phyloP scores from a whole-genome alignment of 352 stramenopile genomes.

The Pythium biforme region DNA sequence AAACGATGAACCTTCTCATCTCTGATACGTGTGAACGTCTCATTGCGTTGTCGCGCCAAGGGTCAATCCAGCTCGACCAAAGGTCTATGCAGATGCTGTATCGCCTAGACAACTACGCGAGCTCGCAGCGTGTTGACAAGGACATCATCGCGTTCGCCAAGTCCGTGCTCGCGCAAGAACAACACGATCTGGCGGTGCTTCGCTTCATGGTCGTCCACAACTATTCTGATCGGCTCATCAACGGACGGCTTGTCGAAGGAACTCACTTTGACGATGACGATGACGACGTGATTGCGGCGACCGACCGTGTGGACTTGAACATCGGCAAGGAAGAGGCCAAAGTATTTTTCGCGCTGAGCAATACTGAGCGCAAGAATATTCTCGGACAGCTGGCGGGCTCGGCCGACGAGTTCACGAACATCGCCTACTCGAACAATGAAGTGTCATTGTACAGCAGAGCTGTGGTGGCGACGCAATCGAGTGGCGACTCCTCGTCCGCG shows the following conservation, averaged over 20 bases:
- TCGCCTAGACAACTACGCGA: conserved; percentile 61
- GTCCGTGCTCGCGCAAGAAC: conserved; percentile 31
- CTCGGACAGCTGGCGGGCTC: conserved; percentile 50
- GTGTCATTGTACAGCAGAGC: conserved; percentile 56
- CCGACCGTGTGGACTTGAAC: conserved; percentile 58
- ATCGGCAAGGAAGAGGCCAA: conserved; percentile 40
- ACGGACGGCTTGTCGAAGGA: conserved; percentile 29
- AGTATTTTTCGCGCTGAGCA: conserved; percentile 42
- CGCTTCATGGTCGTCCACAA: conserved; percentile 80
- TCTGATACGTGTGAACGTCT: conserved; percentile 72
- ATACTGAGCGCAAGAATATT: conserved; percentile 44
- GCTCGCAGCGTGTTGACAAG: conserved; percentile 51
- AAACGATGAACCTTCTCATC: conserved; percentile 78
- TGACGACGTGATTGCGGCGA: conserved; percentile 42
- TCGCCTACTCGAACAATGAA: conserved; percentile 48
- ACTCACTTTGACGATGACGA: conserved; percentile 31
- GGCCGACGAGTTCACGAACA: conserved; percentile 53
- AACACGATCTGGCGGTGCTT: conserved; percentile 42
- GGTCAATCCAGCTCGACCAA: conserved; percentile 38
- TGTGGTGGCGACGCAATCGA: not conserved
- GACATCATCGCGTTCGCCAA: conserved; percentile 48
- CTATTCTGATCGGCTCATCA: conserved; percentile 70
- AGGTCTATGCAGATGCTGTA: conserved; percentile 49
- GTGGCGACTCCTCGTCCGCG: not conserved
- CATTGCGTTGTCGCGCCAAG: conserved; percentile 47